These are phyloP conservation scores for Zygosaccharomyces gambellarensis DNA, from an alignment of 805 yeast genomes.

Conservation along the genomic window DNA sequence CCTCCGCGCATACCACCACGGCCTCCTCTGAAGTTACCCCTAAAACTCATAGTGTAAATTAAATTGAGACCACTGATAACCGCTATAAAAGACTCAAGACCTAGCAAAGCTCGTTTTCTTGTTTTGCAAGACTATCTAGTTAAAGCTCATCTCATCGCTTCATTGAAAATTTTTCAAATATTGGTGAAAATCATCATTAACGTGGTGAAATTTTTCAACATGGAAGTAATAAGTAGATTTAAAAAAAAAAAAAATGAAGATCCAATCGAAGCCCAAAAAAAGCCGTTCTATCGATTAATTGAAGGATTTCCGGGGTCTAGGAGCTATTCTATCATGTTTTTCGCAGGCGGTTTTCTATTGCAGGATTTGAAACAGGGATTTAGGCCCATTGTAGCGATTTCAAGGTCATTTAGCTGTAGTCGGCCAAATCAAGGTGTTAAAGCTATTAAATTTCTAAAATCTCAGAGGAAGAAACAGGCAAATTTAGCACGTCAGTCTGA, in stretches of 20 bases:
- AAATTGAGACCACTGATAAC: not conserved
- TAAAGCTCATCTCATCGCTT: constrained; percentile 11
- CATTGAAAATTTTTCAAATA: constrained; percentile 14
- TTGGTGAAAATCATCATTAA: constrained; percentile 3
- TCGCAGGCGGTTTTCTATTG: not conserved
- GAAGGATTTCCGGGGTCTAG: not conserved
- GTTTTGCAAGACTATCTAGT: not conserved
- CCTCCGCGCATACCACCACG: constrained; percentile 40
- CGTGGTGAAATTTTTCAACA: constrained; percentile 4
- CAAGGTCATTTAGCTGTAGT: constrained; percentile 12
- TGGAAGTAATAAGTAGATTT: not conserved
- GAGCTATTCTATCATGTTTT: not conserved
- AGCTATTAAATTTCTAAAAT: constrained; percentile 31
- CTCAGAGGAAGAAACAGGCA: constrained; percentile 33
- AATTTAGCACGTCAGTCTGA: constrained; percentile 34
- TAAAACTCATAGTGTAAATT: constrained; percentile 35
- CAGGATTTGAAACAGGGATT: not conserved
- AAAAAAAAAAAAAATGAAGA: not conserved
- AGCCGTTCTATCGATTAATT: not conserved
- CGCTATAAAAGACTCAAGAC: not conserved
- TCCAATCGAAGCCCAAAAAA: not conserved
- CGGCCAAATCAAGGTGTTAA: constrained; percentile 16
- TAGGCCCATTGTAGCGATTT: not conserved
- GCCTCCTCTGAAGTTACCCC: constrained; percentile 39
- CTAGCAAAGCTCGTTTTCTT: not conserved